phyloP scores from a whole-genome alignment of 805 yeast species.

The Ogataea nonfermentans region DNA sequence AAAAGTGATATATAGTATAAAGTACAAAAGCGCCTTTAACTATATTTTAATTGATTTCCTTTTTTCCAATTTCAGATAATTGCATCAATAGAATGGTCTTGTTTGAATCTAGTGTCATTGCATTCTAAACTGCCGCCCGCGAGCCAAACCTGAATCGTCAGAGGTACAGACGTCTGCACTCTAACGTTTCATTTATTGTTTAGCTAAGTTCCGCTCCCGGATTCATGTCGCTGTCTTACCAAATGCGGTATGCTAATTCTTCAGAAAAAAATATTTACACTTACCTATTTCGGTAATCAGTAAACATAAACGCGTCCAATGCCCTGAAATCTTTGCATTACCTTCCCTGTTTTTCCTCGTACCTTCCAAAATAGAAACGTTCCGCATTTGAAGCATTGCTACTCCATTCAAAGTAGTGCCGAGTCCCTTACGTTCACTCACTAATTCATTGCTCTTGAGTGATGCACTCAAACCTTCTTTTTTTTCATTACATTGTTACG shows the following conservation, averaged over 20 bases:
- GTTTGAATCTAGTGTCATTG: neutral
- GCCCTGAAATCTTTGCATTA: too few relatives aligned
- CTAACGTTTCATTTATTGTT: slow-evolving; percentile 12
- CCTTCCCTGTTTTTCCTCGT: too few relatives aligned
- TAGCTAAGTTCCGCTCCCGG: neutral
- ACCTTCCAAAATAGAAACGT: neutral
- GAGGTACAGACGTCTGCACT: neutral
- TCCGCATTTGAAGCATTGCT: too few relatives aligned
- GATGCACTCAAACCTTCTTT: slow-evolving; percentile 4
- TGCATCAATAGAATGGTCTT: slow-evolving; percentile 2
- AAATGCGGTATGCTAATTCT: slow-evolving; percentile 5
- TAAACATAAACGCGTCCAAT: slow-evolving; percentile 7
- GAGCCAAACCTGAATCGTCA: neutral
- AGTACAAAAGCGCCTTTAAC: slow-evolving; percentile 7
- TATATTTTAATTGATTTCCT: slow-evolving; percentile 1
- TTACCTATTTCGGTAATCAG: slow-evolving; percentile 3
- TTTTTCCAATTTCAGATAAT: slow-evolving; percentile 5
- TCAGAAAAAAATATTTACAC: slow-evolving; percentile 7
- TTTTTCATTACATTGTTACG: neutral
- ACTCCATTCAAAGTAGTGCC: too few relatives aligned
- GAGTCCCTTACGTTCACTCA: too few relatives aligned
- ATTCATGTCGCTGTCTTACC: slow-evolving; percentile 4
- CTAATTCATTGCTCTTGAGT: neutral
- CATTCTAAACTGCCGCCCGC: neutral
- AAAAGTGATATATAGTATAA: slow-evolving; percentile 8